Conservation (phyloP, 2,329 filamentous ascomycete species). For the Aspergillus sp. region DNA sequence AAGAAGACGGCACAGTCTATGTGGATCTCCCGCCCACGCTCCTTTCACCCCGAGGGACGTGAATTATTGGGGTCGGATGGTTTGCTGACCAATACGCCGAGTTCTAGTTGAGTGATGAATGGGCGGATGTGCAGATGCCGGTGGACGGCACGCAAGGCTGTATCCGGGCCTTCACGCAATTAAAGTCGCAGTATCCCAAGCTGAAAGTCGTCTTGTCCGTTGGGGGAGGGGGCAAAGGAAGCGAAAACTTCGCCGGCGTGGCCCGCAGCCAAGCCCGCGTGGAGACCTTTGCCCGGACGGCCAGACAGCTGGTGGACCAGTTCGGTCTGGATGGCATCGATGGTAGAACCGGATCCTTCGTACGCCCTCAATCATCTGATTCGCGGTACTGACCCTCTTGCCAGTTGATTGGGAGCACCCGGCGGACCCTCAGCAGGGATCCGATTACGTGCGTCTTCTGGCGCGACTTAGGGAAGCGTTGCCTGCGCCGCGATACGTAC, state of each 20-base stretch:
- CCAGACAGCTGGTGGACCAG: constrained; percentile 65
- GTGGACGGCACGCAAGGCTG: constrained; percentile 72
- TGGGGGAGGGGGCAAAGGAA: constrained; percentile 65
- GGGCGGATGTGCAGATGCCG: constrained; percentile 69
- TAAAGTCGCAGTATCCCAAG: constrained; percentile 69
- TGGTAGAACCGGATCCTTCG: constrained; percentile 51
- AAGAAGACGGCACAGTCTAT: constrained; percentile 70
- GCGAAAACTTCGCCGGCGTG: constrained; percentile 66
- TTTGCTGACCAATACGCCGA: constrained; percentile 2
- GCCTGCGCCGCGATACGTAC: constrained; percentile 65
- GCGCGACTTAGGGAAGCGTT: constrained; percentile 65
- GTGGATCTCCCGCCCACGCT: constrained; percentile 51
- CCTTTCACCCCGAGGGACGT: neutral
- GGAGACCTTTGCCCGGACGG: constrained; percentile 70
- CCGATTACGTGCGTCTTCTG: constrained; percentile 69
- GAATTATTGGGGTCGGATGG: constrained; percentile 22
- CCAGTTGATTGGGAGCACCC: constrained; percentile 82
- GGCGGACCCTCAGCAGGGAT: constrained; percentile 62
- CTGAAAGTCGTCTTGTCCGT: constrained; percentile 76
- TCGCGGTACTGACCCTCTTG: neutral
- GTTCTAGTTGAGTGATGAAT: constrained; percentile 71
- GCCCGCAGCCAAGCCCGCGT: constrained; percentile 60
- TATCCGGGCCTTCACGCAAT: constrained; percentile 68
- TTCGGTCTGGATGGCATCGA: constrained; percentile 75
- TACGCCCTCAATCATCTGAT: neutral